Evolutionary conservation across 2,329 filamentous ascomycete genomes (phyloP).

Genomic region (Cryphonectria naterciae): DNA sequence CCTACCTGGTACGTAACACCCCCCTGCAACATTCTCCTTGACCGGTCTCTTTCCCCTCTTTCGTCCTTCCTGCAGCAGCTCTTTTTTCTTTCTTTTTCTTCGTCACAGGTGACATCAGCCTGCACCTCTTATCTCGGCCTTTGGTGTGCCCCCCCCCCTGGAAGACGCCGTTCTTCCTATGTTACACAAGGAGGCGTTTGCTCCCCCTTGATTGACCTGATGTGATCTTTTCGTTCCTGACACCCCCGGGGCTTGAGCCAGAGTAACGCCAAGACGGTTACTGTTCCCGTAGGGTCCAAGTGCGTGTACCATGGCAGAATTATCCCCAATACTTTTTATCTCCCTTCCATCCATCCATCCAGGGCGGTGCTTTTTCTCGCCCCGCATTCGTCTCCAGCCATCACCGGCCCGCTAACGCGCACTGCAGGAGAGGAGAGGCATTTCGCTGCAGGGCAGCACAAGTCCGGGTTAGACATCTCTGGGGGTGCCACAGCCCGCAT

Average conservation of each 20-base stretch:
- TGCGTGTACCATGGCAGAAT: not conserved
- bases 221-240: conserved; percentile 4
- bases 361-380: not conserved
- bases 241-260: not conserved
- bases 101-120: conserved; percentile 14
- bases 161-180: conserved; percentile 7
- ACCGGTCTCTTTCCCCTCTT: not conserved
- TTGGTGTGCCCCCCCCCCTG: conserved; percentile 8
- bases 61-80: conserved; percentile 8
- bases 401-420: conserved; percentile 23
- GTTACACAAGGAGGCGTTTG: not conserved
- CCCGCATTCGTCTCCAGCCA: conserved; percentile 16
- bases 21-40: conserved; percentile 9
- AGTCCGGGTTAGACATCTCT: not conserved
- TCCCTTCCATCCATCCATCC: not conserved
- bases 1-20: conserved; percentile 14
- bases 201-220: conserved; percentile 5
- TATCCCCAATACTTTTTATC: conserved; percentile 1
- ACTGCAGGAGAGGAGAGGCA: conserved; percentile 17
- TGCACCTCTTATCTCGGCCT: conserved; percentile 27
- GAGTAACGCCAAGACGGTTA: conserved; percentile 3
- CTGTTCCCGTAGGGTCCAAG: not conserved
- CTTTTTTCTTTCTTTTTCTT: not conserved
- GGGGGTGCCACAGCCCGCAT: conserved; percentile 14
- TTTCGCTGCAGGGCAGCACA: conserved; percentile 11